Evolutionary conservation across 2,329 filamentous ascomycete genomes (phyloP).

Genomic region (Sporothrix schenckii): DNA sequence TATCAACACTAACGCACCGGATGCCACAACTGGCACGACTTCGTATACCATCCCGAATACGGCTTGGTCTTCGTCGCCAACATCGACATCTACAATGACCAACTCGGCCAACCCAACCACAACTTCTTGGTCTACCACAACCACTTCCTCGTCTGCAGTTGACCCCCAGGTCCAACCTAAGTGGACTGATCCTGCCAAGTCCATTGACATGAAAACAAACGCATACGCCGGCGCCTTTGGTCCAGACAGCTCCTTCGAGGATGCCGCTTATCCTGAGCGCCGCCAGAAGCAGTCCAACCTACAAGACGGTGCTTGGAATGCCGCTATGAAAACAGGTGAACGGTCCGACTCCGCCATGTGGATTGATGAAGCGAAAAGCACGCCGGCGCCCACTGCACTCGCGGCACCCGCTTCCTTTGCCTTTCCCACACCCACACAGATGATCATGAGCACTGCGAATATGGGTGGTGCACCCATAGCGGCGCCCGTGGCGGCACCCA

Average conservation of each 20-base stretch:
- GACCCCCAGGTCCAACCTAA: neutral
- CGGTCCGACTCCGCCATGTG: neutral
- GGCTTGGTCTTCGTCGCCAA: neutral
- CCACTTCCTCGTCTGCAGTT: neutral
- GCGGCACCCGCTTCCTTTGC: neutral
- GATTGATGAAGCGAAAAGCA: constrained; percentile 4
- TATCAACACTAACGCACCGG: neutral
- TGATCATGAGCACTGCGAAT: no score
- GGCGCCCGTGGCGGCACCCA: no score
- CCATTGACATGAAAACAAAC: neutral
- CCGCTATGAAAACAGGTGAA: neutral
- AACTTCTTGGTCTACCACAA: neutral
- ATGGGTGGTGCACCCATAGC: neutral
- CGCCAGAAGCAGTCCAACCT: neutral
- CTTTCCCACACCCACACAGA: neutral
- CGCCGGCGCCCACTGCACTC: neutral
- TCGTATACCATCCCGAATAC: neutral
- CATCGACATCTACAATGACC: neutral
- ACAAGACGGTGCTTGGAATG: neutral
- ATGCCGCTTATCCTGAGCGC: neutral
- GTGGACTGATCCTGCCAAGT: constrained; percentile 3
- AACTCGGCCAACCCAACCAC: neutral
- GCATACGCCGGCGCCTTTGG: neutral
- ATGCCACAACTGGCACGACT: neutral
- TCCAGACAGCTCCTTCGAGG: constrained; percentile 1